Evolutionary conservation across 306 rosid species (phyloP).

Genomic region (Leucaena leucocephala): DNA sequence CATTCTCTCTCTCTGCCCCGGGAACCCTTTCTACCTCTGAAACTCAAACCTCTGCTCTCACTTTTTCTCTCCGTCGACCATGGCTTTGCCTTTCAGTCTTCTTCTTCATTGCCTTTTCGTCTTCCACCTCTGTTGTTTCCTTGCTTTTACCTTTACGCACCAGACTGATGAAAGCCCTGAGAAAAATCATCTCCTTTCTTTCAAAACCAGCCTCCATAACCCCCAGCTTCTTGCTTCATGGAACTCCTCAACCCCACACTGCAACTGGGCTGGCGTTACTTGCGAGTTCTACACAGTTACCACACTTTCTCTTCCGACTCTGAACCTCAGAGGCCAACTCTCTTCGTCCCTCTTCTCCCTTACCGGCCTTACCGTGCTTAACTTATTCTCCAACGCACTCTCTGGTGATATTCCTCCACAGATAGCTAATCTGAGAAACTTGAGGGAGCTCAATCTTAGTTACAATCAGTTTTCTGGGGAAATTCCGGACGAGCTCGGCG

Average conservation of each 20-base stretch:
- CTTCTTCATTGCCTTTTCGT: slow-evolving; percentile 28
- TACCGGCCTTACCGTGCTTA: slow-evolving; percentile 53
- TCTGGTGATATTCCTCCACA: slow-evolving; percentile 62
- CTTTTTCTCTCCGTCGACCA: slow-evolving; percentile 22
- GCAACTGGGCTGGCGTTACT: slow-evolving; percentile 76
- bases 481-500: slow-evolving; percentile 47
- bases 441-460: slow-evolving; percentile 44
- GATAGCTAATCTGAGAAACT: slow-evolving; percentile 39
- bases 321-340: slow-evolving; percentile 54
- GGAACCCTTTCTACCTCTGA: not conserved
- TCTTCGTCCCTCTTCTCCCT: slow-evolving; percentile 57
- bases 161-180: slow-evolving; percentile 45
- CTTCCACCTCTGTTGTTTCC: slow-evolving; percentile 23
- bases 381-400: slow-evolving; percentile 64
- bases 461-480: slow-evolving; percentile 51
- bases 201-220: slow-evolving; percentile 58
- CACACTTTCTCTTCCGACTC: slow-evolving; percentile 58
- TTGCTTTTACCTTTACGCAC: slow-evolving; percentile 31
- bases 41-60: not conserved
- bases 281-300: slow-evolving; percentile 75
- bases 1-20: not conserved
- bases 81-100: slow-evolving; percentile 42
- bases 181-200: slow-evolving; percentile 57
- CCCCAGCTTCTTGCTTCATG: slow-evolving; percentile 59
- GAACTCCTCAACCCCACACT: slow-evolving; percentile 57